Conservation (phyloP, 192 early-diverging fungal species). For the Geranomyces michiganensis region DNA sequence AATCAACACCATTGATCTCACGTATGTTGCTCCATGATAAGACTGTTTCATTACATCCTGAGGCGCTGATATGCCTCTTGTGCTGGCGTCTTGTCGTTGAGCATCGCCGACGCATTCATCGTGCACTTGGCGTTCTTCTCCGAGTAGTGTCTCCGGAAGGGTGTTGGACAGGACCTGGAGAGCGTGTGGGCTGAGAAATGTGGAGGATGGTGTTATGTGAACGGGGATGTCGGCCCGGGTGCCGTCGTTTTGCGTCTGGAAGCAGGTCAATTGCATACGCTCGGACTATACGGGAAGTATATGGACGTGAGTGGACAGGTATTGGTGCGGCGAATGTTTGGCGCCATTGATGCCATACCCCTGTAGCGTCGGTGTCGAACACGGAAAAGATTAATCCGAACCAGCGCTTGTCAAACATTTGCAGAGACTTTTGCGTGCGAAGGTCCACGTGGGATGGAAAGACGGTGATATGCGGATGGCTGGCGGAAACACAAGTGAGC, state of each 20-base stretch:
- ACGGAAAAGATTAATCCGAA: constrained; percentile 50
- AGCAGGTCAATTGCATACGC: constrained; percentile 40
- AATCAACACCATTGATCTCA: constrained; percentile 34
- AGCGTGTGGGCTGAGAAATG: neutral
- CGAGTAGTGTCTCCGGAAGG: constrained; percentile 8
- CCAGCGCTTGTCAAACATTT: constrained; percentile 44
- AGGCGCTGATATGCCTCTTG: neutral
- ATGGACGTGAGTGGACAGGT: neutral
- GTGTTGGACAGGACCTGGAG: constrained; percentile 1
- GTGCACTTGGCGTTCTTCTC: constrained; percentile 14
- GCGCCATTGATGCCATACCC: constrained; percentile 2
- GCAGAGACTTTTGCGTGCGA: constrained; percentile 45
- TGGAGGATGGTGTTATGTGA: constrained; percentile 12
- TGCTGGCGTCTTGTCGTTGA: neutral
- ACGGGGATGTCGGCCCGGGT: constrained; percentile 18
- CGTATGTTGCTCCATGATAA: constrained; percentile 34
- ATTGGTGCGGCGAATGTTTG: neutral
- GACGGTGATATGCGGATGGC: constrained; percentile 53
- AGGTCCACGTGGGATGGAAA: constrained; percentile 53
- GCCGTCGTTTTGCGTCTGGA: constrained; percentile 28
- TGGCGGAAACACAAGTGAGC: neutral
- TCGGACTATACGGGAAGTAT: constrained; percentile 15
- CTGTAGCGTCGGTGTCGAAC: constrained; percentile 39
- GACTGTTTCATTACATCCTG: constrained; percentile 10
- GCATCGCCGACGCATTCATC: neutral